Base-by-base conservation (phyloP, 768 basidiomycete genomes). In the Xanthoconium purpureum region DNA sequence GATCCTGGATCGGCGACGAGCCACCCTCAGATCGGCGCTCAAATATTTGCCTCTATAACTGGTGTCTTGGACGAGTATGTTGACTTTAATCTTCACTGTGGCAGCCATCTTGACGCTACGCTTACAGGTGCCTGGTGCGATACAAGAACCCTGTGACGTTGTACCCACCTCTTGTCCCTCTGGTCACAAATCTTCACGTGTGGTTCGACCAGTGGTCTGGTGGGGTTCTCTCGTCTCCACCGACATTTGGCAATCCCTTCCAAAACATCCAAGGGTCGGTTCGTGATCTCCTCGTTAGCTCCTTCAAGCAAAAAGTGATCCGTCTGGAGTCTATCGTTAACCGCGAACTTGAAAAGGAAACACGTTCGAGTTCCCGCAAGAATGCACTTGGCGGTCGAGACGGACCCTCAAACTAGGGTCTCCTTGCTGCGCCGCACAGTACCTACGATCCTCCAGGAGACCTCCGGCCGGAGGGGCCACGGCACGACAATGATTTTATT, bases 401-500 rank as follows among this genome's bases (percentile, higher is more conserved):
- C 36, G 46, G 18, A 42, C 57, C 20, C 18, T 46, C 62, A 1
- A 65, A 57, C 24, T 70, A 77, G 59, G 78, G 77, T 47, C 49
- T 80, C 39, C 30, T 73, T 50, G 66, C 77, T 51, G 73, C 80
- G 12, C 59, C 78, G 58, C 62, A 67, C 38, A 66, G 69, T 24
- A 70, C 63, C 6, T 87, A 81, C 57, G 79, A 83, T 30, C 81
- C 81, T 5, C 86, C 87, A 0, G 87, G 86, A 10, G 64, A 63
- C 0, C 68, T 80, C 2, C 78, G 81, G 12, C 30, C 50, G 1
- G 77, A 73, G 0, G 85, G 85, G 0, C 76, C 78, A 0, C 79
- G 89, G 1, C 88, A 91, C 56, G 82, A 91, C 64, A 91, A 90
- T 52, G 88, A 89, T 60, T 74, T 70, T 44, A 64, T 70, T 28